phyloP scores from a whole-genome alignment of 371 early-diverging fungal species.

The Blastocladiella emersonii region DNA sequence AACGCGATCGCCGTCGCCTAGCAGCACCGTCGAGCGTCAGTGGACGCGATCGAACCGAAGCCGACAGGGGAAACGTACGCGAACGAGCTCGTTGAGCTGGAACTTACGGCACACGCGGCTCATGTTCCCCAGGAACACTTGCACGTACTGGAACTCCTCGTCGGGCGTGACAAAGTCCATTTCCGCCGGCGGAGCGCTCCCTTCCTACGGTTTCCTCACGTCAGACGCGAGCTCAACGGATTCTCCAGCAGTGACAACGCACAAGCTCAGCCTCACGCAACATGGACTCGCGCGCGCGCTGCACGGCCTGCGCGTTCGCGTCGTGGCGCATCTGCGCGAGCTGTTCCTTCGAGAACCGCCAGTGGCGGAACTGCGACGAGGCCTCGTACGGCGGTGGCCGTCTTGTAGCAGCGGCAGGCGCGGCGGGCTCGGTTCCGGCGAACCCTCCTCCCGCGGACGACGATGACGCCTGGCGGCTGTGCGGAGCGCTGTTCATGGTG shows the following conservation, averaged over 20 bases:
- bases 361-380: slow-evolving; percentile 55
- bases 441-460: too few relatives aligned
- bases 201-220: background rate
- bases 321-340: slow-evolving; percentile 43
- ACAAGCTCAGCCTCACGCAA: slow-evolving; percentile 26
- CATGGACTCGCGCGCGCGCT: slow-evolving; percentile 35
- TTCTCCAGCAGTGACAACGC: background rate
- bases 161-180: background rate
- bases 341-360: slow-evolving; percentile 47
- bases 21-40: background rate
- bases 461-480: too few relatives aligned
- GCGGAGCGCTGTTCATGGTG: too few relatives aligned
- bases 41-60: background rate
- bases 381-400: too few relatives aligned
- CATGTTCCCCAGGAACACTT: background rate
- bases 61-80: background rate
- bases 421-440: too few relatives aligned
- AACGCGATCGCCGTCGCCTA: slow-evolving; percentile 79
- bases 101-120: background rate
- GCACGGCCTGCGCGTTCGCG: slow-evolving; percentile 39
- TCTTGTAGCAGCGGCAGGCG: too few relatives aligned
- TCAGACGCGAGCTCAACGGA: too few relatives aligned
- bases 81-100: background rate
- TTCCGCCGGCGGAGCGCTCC: background rate
- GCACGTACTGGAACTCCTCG: background rate